Conservation (phyloP, 169 alveolate species). For the Eimeria acervulina region DNA sequence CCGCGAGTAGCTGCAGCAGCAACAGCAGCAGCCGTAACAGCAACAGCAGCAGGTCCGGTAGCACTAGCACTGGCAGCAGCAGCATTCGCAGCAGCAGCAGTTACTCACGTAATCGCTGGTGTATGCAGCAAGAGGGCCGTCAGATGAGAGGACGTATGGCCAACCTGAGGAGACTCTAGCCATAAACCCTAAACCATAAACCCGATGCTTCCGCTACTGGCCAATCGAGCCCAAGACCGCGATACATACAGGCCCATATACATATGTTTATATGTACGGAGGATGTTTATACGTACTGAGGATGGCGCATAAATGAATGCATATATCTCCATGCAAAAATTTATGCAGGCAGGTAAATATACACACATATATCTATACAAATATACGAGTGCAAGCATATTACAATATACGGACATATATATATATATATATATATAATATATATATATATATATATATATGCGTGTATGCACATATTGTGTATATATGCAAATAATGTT, state of each 20-base stretch:
- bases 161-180: conserved; percentile 7
- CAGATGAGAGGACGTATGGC: conserved; percentile 60
- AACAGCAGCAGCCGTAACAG: background rate
- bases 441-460: background rate
- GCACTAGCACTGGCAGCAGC: background rate
- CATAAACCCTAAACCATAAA: background rate
- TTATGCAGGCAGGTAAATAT: background rate
- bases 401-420: no score
- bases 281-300: no score
- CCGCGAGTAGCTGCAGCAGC: background rate
- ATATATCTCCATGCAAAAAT: no score
- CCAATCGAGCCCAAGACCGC: background rate
- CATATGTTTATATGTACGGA: background rate
- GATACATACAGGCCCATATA: background rate
- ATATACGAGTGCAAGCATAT: background rate
- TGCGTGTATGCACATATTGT: no score
- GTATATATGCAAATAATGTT: background rate
- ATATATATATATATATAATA: background rate
- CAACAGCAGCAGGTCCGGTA: background rate
- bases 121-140: conserved; percentile 64
- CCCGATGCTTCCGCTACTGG: no score
- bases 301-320: no score
- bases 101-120: conserved; percentile 42
- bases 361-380: background rate
- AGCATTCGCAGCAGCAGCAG: background rate